Evolutionary conservation across 1,139 yeast genomes (phyloP).

Genomic region (Candida glucosophila): DNA sequence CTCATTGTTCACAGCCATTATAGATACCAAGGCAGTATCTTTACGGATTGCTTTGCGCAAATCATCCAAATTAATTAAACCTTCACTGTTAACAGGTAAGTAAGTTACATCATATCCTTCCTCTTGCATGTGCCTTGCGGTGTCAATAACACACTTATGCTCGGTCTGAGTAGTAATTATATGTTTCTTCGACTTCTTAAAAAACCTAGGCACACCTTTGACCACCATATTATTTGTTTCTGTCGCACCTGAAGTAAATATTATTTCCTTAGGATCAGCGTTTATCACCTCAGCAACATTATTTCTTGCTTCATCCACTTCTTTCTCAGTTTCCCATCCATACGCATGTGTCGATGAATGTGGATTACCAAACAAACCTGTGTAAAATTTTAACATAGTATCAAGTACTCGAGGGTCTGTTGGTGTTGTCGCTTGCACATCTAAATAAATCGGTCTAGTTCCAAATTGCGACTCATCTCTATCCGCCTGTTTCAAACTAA

Average conservation of each 20-base stretch:
- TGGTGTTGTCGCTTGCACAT: conserved; percentile 97
- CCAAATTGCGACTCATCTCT: conserved; percentile 46
- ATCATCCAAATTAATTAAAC: conserved; percentile 69
- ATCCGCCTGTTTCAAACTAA: conserved; percentile 36
- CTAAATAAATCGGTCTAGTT: conserved; percentile 82
- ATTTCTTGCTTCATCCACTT: conserved; percentile 79
- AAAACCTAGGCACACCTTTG: conserved; percentile 93
- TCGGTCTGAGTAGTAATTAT: conserved; percentile 95
- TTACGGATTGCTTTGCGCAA: conserved; percentile 80
- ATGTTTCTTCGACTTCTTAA: conserved; percentile 82
- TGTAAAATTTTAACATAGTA: conserved; percentile 83
- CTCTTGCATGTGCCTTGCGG: conserved; percentile 89
- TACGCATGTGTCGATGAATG: conserved; percentile 97
- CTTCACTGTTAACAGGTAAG: conserved; percentile 74
- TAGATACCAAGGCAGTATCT: conserved; percentile 85
- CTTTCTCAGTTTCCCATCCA: conserved; percentile 98
- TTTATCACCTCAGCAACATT: conserved; percentile 75
- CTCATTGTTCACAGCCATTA: conserved; percentile 97
- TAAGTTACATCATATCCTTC: conserved; percentile 97
- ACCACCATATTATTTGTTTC: conserved; percentile 92
- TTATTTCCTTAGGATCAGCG: conserved; percentile 95
- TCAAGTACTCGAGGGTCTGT: conserved; percentile 96
- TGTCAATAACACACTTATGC: conserved; percentile 95
- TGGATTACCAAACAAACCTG: conserved; percentile 95
- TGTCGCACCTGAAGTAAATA: conserved; percentile 96